Evolutionary conservation across 2,329 filamentous ascomycete genomes (phyloP).

Genomic region (Diaporthe humulicola): DNA sequence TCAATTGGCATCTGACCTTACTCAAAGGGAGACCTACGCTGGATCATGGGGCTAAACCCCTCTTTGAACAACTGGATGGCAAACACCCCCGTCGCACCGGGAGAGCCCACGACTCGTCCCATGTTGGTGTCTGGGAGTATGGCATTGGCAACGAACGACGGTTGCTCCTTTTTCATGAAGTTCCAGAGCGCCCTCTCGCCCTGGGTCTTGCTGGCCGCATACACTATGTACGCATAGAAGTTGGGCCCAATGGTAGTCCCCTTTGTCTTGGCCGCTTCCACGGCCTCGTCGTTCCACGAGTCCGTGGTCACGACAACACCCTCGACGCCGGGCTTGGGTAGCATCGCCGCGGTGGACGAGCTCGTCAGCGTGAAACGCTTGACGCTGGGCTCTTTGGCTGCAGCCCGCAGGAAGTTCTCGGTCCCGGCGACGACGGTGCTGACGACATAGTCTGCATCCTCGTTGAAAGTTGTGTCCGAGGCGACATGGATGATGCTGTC

Average conservation of each 20-base stretch:
- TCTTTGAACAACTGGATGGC: conserved; percentile 17
- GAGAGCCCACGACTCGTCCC: conserved; percentile 7
- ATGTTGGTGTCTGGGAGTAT: conserved; percentile 11
- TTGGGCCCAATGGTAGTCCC: not conserved
- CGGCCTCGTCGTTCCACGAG: conserved; percentile 43
- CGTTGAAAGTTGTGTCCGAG: conserved; percentile 49
- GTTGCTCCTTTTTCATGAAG: conserved; percentile 38
- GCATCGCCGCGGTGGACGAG: conserved; percentile 47
- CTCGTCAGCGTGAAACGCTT: conserved; percentile 57
- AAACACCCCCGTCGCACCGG: not conserved
- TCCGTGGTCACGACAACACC: conserved; percentile 41
- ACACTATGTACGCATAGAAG: conserved; percentile 26
- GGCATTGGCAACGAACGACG: conserved; percentile 36
- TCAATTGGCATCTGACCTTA: not conserved
- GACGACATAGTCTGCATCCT: conserved; percentile 57
- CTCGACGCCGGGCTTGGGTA: conserved; percentile 42
- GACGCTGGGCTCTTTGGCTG: conserved; percentile 50
- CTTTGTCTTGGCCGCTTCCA: conserved; percentile 16
- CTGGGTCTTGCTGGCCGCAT: conserved; percentile 41
- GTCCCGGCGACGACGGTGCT: conserved; percentile 48
- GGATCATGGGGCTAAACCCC: not conserved
- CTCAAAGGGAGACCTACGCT: not conserved
- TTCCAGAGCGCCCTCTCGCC: conserved; percentile 40
- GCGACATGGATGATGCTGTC: conserved; percentile 55
- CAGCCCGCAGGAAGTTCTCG: conserved; percentile 50